phyloP scores from a whole-genome alignment of 2,329 filamentous ascomycete genomes.

The Triangularia verruculosa region DNA sequence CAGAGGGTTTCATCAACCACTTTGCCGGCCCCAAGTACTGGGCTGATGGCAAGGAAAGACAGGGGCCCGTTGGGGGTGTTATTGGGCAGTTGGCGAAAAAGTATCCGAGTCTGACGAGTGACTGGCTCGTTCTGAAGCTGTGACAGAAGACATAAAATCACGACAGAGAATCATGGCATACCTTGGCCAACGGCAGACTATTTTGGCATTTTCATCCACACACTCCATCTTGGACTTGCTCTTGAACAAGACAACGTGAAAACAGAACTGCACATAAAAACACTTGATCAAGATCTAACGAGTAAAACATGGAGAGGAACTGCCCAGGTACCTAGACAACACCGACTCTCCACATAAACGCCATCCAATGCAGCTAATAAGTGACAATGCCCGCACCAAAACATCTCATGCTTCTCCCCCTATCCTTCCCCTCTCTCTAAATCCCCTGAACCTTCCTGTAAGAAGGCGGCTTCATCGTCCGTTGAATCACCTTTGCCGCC shows the following conservation, averaged over 20 bases:
- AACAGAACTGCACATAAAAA: neutral
- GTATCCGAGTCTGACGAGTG: constrained; percentile 33
- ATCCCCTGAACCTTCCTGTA: constrained; percentile 87
- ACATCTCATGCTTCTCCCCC: neutral
- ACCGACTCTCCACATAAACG: constrained; percentile 11
- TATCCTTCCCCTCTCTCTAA: constrained; percentile 33
- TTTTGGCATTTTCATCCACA: neutral
- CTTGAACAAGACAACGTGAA: neutral
- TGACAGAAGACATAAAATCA: constrained; percentile 32
- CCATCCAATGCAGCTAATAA: constrained; percentile 19
- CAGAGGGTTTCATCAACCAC: constrained; percentile 80
- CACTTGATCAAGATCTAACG: neutral
- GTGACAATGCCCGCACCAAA: neutral
- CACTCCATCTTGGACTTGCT: neutral
- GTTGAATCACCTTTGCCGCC: constrained; percentile 77
- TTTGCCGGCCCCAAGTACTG: constrained; percentile 80
- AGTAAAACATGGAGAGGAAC: neutral
- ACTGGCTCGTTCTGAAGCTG: constrained; percentile 55
- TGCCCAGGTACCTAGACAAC: neutral
- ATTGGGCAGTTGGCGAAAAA: constrained; percentile 57
- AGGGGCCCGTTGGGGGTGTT: constrained; percentile 71
- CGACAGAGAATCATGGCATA: too few species aligned
- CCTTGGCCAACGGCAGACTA: neutral
- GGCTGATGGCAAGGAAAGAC: constrained; percentile 67
- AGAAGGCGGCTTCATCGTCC: constrained; percentile 85